These are phyloP conservation scores for Rhipidocladum racemiflorum DNA, from an alignment of 176 grass and related monocot species.

Conservation along the genomic window DNA sequence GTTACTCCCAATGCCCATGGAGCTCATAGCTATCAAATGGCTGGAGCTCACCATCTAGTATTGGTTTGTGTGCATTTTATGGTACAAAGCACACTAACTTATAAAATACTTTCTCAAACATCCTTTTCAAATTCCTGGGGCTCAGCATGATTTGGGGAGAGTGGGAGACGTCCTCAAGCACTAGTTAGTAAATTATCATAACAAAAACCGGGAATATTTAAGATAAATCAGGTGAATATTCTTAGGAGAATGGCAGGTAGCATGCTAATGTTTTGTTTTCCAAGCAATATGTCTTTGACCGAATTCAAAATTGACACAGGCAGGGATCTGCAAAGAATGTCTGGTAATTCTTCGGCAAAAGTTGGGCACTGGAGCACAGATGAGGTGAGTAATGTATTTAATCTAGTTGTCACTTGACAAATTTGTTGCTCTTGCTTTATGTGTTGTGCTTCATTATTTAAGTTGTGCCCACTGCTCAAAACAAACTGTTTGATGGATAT, in stretches of 20 bases:
- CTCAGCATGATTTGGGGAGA: not conserved
- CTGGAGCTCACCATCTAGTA: not conserved
- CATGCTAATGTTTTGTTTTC: not conserved
- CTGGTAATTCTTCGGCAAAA: conserved; percentile 79
- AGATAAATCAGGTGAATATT: not conserved
- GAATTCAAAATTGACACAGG: conserved; percentile 71
- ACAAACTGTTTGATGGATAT: not conserved
- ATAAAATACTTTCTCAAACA: not conserved
- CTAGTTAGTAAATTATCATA: not conserved
- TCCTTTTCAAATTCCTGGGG: not conserved
- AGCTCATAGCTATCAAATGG: not conserved
- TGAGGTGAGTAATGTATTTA: conserved; percentile 53
- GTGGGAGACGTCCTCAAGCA: not conserved
- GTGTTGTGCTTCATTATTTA: not conserved
- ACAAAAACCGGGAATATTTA: too few relatives aligned
- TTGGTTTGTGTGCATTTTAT: not conserved
- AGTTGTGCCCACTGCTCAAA: not conserved
- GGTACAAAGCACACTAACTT: not conserved
- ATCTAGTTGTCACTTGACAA: not conserved
- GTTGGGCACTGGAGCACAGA: conserved; percentile 67
- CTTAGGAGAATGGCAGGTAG: not conserved
- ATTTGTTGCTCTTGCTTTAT: not conserved
- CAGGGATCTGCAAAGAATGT: conserved; percentile 98
- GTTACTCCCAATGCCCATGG: not conserved
- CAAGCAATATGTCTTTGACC: conserved; percentile 17